Percentiles rank a stretch among this genome's conserved stretches.
phyloP scores from a whole-genome alignment of 1,139 yeast genomes.

The Debaryomyces subglobosus region DNA sequence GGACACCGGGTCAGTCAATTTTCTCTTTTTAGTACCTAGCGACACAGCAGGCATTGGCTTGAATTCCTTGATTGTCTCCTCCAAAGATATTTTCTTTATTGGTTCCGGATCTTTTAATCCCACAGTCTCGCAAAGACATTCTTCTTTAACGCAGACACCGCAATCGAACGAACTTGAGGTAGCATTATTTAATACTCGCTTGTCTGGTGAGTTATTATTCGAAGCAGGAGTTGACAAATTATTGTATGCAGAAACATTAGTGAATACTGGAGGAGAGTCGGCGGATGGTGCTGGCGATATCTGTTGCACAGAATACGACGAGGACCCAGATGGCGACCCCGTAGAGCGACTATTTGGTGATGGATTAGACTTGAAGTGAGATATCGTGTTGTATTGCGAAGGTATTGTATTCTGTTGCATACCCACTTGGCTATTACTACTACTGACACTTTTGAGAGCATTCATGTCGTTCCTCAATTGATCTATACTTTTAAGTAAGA shows the following conservation, averaged over 20 bases:
- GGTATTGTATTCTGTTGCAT: background rate
- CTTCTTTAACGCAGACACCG: conserved; percentile 70
- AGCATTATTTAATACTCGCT: conserved; percentile 13
- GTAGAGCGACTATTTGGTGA: conserved; percentile 15
- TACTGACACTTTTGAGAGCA: conserved; percentile 16
- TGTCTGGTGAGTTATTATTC: conserved; percentile 19
- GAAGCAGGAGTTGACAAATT: conserved; percentile 21
- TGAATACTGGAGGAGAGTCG: conserved; percentile 40
- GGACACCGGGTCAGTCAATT: conserved; percentile 19
- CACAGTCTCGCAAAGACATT: conserved; percentile 69
- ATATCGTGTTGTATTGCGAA: conserved; percentile 10
- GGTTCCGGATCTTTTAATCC: conserved; percentile 47
- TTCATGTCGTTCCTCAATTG: conserved; percentile 33
- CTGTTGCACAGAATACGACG: conserved; percentile 46
- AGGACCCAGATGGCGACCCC: conserved; percentile 33
- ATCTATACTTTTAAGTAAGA: conserved; percentile 39
- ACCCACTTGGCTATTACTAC: background rate
- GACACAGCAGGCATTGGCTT: conserved; percentile 67
- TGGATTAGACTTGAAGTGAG: conserved; percentile 2
- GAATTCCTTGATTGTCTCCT: conserved; percentile 42
- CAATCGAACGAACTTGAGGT: conserved; percentile 43
- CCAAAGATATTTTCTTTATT: conserved; percentile 20
- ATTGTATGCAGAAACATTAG: background rate
- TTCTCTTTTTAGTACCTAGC: conserved; percentile 41
- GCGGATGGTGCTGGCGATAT: conserved; percentile 61